phyloP scores from a whole-genome alignment of 179 eudicot genomes.

The Actinidia chinensis region DNA sequence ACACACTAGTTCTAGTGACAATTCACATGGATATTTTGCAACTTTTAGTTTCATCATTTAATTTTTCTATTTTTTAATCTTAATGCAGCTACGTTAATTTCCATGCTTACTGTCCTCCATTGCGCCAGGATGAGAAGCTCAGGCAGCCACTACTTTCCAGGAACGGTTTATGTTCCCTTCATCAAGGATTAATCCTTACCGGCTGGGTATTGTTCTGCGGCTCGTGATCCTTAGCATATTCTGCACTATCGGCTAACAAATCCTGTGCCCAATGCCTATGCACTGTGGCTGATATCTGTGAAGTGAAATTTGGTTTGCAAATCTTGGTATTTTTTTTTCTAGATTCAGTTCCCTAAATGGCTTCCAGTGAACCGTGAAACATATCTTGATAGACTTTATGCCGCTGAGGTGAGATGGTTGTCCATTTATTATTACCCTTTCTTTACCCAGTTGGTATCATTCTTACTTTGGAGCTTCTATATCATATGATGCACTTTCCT shows the following conservation, averaged over 20 bases:
- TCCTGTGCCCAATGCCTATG: slow-evolving; percentile 64
- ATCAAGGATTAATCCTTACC: slow-evolving; percentile 73
- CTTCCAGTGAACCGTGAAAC: slow-evolving; percentile 80
- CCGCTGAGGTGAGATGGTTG: slow-evolving; percentile 51
- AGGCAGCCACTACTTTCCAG: slow-evolving; percentile 85
- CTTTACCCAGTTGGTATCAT: background rate
- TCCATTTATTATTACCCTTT: slow-evolving; percentile 10
- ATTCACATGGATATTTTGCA: background rate
- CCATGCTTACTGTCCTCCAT: slow-evolving; percentile 20
- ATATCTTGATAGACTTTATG: slow-evolving; percentile 81
- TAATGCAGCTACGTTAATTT: background rate
- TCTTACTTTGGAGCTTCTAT: background rate
- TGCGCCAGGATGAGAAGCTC: slow-evolving; percentile 75
- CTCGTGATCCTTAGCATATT: slow-evolving; percentile 62
- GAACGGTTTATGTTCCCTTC: slow-evolving; percentile 75
- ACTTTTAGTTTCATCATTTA: background rate
- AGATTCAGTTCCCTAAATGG: slow-evolving; percentile 94
- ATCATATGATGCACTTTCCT: background rate
- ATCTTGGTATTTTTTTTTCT: slow-evolving; percentile 88
- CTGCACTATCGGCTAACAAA: slow-evolving; percentile 76
- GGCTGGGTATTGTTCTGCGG: slow-evolving; percentile 77
- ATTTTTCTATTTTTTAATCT: background rate
- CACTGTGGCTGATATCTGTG: slow-evolving; percentile 73
- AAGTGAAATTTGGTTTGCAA: slow-evolving; percentile 91
- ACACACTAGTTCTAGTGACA: background rate